Evolutionary conservation across 2,329 filamentous ascomycete genomes (phyloP).

Genomic region (Arthrocladium fulminans): DNA sequence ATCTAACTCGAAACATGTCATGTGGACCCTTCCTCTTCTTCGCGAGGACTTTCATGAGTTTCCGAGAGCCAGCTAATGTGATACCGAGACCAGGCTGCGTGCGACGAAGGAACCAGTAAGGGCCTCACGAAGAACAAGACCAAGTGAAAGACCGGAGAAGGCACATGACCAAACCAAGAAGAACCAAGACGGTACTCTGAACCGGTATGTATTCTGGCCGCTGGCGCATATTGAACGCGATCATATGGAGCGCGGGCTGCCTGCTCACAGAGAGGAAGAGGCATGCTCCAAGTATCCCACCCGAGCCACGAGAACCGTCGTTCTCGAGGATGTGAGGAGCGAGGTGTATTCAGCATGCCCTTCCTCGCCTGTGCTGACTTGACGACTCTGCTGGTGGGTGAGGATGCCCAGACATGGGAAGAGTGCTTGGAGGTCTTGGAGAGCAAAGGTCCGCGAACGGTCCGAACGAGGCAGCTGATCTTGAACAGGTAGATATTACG

Average conservation of each 20-base stretch:
- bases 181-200: neutral
- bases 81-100: too few relatives aligned
- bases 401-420: neutral
- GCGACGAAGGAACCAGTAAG: neutral
- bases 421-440: neutral
- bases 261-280: constrained; percentile 1
- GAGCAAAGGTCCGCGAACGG: neutral
- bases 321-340: constrained; percentile 11
- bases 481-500: neutral
- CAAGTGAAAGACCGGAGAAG: neutral
- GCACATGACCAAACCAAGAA: constrained; percentile 1
- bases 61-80: too few relatives aligned
- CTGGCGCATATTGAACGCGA: neutral
- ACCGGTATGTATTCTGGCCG: constrained; percentile 1
- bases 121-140: neutral
- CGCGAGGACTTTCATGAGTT: too few relatives aligned
- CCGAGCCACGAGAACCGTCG: constrained; percentile 11
- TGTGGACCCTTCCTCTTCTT: too few relatives aligned
- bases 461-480: constrained; percentile 1
- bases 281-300: constrained; percentile 4
- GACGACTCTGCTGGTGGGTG: neutral
- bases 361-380: neutral
- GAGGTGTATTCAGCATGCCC: constrained; percentile 5
- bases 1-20: neutral
- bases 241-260: neutral